Base-by-base conservation (phyloP, 192 early-diverging fungal genomes). In the Umbelopsis sp. region DNA sequence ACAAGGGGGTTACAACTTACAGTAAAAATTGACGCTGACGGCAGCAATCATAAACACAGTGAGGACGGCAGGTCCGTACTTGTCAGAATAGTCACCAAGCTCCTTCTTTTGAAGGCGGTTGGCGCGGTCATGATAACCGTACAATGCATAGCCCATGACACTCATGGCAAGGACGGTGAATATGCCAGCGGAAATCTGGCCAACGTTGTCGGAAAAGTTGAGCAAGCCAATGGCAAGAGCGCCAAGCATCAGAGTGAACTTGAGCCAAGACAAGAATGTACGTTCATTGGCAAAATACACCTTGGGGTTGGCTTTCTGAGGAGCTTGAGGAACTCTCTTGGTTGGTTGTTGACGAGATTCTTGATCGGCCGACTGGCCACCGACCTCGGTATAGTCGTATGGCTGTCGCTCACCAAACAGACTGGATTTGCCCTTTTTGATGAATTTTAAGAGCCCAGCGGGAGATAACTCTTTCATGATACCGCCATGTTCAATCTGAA, bases 221-320 rank as follows among this genome's bases (percentile, higher is more conserved):
- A 94, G 79, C 69, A 94, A 68, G 0, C 91, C 90, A 65, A 94
- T 75, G 7, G 92, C 87, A 6, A 94, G 75, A 48, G 83, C 90
- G 8, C 89, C 89, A 44, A 94, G 76, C 66, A 92, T 72, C 9
- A 90, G 81, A 1, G 91, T 84, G 76, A 95, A 93, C 75, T 91
- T 88, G 44, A 95, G 79, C 94, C 94, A 97, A 18, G 93, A 86
- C 37, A 96, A 81, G 75, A 96, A 95, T 4, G 95, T 97, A 33
- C 95, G 87, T 75, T 97, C 95, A 73, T 97, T 97, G 27, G 94
- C 94, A 84, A 97, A 96, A 75, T 85, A 96, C 49, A 95, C 90
- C 75, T 97, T 97, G 66, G 93, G 93, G 48, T 93, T 91, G 1
- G 91, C 86, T 16, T 87, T 85, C 22, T 90, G 86, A n/a, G 88